Conservation (phyloP, 73 alveolate genomes). For the Paramecium octaurelia region DNA sequence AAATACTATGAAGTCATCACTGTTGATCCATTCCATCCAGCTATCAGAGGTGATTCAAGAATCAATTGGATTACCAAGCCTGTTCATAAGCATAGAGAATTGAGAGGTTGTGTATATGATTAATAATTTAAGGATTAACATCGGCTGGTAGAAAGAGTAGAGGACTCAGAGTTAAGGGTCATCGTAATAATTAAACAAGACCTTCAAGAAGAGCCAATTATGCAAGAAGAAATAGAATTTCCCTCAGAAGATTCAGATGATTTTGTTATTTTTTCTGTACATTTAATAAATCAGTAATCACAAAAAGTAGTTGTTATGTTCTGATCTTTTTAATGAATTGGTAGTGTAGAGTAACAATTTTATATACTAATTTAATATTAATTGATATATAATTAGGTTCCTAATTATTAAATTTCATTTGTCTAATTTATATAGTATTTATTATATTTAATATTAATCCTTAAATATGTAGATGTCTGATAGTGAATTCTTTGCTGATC, state of each 20-base stretch:
- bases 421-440: background rate
- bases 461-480: conserved; percentile 47
- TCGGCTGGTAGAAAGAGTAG: conserved; percentile 96
- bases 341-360: background rate
- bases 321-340: background rate
- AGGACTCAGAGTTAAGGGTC: conserved; percentile 97
- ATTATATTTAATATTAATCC: background rate
- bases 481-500: conserved; percentile 36
- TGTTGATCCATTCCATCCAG: conserved; percentile 98
- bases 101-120: conserved; percentile 66
- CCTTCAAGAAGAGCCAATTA: conserved; percentile 92
- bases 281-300: background rate
- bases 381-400: background rate
- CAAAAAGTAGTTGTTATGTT: too few species aligned
- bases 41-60: conserved; percentile 98
- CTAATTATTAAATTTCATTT: background rate
- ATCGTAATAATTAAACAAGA: conserved; percentile 86
- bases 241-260: conserved; percentile 97
- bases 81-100: conserved; percentile 95
- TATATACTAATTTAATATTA: background rate
- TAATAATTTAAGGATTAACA: conserved; percentile 75
- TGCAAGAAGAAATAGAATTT: conserved; percentile 88
- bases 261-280: background rate
- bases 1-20: conserved; percentile 98
- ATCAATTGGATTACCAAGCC: conserved; percentile 98